These are phyloP conservation scores for Vitis rupestris DNA, from an alignment of 164 flowering plant species.

Conservation along the genomic window DNA sequence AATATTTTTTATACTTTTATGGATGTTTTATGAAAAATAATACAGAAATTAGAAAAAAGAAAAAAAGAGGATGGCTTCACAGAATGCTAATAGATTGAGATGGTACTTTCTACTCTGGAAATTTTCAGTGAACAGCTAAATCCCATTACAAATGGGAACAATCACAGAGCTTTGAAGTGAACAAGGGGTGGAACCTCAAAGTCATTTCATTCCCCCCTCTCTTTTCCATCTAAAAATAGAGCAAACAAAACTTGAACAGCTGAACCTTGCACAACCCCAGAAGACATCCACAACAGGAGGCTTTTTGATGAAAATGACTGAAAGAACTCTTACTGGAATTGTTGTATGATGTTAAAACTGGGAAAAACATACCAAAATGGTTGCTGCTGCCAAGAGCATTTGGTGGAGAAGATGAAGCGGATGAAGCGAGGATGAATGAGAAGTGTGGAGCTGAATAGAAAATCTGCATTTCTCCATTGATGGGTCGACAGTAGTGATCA, in stretches of 20 bases:
- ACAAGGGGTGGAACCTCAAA: not conserved
- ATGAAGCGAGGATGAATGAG: conserved; percentile 29
- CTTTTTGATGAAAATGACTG: too few species aligned
- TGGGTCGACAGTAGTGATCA: conserved; percentile 89
- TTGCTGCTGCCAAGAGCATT: conserved; percentile 16
- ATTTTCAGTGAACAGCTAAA: not conserved
- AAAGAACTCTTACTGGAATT: too few species aligned
- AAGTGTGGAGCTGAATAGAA: conserved; percentile 50
- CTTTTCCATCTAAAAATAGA: not conserved
- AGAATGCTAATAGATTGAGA: not conserved
- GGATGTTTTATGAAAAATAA: too few species aligned
- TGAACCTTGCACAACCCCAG: not conserved
- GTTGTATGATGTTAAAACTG: too few species aligned
- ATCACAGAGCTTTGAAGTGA: not conserved
- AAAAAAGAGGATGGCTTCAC: too few species aligned
- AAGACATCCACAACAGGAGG: not conserved
- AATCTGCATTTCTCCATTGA: conserved; percentile 72
- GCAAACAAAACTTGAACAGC: not conserved
- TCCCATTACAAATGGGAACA: not conserved
- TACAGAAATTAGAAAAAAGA: too few species aligned
- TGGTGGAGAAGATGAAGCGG: conserved; percentile 12
- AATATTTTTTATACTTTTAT: too few species aligned
- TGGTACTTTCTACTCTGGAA: not conserved
- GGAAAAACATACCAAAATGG: conserved; percentile 9
- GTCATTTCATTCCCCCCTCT: not conserved